Percentiles rank a stretch among this genome's conserved stretches.
Conservation (phyloP, 2,329 filamentous ascomycete genomes). For the Coleophoma eucalyptorum region DNA sequence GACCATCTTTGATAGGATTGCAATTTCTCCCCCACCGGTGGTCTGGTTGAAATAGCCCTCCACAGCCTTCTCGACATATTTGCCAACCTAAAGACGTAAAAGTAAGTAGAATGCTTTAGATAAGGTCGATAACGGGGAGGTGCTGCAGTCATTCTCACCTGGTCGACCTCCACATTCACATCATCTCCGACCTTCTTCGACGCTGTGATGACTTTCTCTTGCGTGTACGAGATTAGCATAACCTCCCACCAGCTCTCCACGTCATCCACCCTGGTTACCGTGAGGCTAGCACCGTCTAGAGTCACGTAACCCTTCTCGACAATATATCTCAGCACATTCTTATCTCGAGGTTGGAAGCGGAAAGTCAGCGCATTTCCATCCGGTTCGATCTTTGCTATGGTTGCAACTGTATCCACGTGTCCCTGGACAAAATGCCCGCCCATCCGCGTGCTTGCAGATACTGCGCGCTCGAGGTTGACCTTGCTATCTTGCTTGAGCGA, state of each 20-base stretch:
- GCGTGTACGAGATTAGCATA: conserved; percentile 96
- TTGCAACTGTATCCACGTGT: conserved; percentile 88
- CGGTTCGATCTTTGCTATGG: conserved; percentile 65
- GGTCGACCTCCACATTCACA: conserved; percentile 32
- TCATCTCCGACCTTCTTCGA: conserved; percentile 29
- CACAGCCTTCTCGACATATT: conserved; percentile 88
- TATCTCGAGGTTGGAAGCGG: conserved; percentile 70
- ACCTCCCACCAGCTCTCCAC: conserved; percentile 83
- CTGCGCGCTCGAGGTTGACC: conserved; percentile 93
- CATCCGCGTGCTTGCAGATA: conserved; percentile 89
- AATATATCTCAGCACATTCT: conserved; percentile 74
- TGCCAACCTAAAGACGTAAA: conserved; percentile 44
- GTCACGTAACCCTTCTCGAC: conserved; percentile 97
- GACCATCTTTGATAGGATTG: conserved; percentile 68
- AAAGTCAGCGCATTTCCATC: conserved; percentile 92
- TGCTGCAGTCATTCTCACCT: conserved; percentile 3
- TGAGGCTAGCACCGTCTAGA: conserved; percentile 91
- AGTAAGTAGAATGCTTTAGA: not conserved
- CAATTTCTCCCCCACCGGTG: conserved; percentile 46
- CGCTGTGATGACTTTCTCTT: conserved; percentile 72
- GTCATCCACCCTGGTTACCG: conserved; percentile 83
- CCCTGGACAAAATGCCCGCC: conserved; percentile 98
- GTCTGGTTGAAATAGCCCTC: conserved; percentile 68
- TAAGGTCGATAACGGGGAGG: not conserved
- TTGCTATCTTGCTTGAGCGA: conserved; percentile 57